Conservation (phyloP, 208 protist genomes). For the Trypanosoma scelopori region DNA sequence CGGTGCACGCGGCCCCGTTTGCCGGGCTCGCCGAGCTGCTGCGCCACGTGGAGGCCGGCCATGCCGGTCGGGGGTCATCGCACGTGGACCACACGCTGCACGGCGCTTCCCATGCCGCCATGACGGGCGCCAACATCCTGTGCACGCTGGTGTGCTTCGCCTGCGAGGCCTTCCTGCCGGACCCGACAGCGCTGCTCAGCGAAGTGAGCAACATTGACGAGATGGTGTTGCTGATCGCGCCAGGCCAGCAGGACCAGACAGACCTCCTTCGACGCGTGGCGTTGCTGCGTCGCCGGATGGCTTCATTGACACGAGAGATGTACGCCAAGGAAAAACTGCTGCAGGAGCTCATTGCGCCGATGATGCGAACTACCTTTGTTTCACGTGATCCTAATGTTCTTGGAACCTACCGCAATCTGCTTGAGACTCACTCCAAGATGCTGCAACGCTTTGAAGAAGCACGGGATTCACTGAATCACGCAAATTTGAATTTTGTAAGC, state of each 20-base stretch:
- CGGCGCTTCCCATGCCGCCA: conserved; percentile 1
- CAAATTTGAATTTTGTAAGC: conserved; percentile 83
- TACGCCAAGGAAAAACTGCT: conserved; percentile 83
- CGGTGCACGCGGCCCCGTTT: conserved; percentile 59
- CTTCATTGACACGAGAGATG: conserved; percentile 47
- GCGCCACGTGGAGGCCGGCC: conserved; percentile 37
- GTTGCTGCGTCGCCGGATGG: conserved; percentile 74
- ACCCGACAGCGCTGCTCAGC: conserved; percentile 66
- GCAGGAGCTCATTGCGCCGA: conserved; percentile 60
- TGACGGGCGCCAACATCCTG: conserved; percentile 26
- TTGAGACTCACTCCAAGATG: conserved; percentile 64
- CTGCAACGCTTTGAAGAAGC: conserved; percentile 75
- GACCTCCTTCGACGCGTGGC: conserved; percentile 81
- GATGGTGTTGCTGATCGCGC: conserved; percentile 85
- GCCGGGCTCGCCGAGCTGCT: conserved; percentile 54
- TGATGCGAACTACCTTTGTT: conserved; percentile 73
- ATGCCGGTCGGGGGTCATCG: not conserved
- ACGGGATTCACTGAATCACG: conserved; percentile 78
- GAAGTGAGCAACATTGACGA: conserved; percentile 88
- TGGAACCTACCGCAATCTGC: conserved; percentile 12
- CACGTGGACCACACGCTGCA: not conserved
- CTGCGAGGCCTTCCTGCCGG: conserved; percentile 65
- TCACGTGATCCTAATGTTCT: conserved; percentile 7
- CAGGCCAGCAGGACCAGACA: conserved; percentile 76
- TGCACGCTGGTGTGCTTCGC: conserved; percentile 61